Conservation (phyloP, 768 basidiomycete genomes). For the Pleurotus salmoneostramineus region DNA sequence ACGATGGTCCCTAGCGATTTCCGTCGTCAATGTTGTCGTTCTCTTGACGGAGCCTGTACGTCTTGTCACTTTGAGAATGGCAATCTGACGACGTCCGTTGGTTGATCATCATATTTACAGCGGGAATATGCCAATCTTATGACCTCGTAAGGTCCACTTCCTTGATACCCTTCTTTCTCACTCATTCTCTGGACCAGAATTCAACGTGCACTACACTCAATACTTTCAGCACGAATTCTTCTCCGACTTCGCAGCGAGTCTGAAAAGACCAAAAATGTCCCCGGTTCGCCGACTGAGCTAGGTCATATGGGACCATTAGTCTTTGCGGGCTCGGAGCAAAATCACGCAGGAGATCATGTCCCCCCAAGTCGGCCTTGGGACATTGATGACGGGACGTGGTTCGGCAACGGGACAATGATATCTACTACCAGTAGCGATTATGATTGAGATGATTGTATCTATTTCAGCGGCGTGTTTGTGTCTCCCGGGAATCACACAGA, state of each 20-base stretch:
- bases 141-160: background rate
- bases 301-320: background rate
- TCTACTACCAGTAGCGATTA: background rate
- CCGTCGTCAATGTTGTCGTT: background rate
- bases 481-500: too few relatives aligned
- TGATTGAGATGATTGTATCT: background rate
- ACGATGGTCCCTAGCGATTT: background rate
- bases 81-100: background rate
- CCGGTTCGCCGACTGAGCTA: constrained; percentile 1
- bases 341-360: background rate
- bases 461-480: too few relatives aligned
- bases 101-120: background rate
- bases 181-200: background rate
- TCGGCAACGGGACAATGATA: background rate
- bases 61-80: too few relatives aligned
- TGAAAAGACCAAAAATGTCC: background rate
- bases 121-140: background rate
- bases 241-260: background rate
- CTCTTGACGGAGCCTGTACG: background rate
- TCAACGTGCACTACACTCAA: background rate
- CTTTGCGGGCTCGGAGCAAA: background rate
- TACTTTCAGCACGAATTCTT: background rate
- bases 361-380: constrained; percentile 4
- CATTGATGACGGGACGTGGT: constrained; percentile 3
- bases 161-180: background rate